phyloP scores from a whole-genome alignment of 2,329 filamentous ascomycete species.

The Ceratocystis huliohia region DNA sequence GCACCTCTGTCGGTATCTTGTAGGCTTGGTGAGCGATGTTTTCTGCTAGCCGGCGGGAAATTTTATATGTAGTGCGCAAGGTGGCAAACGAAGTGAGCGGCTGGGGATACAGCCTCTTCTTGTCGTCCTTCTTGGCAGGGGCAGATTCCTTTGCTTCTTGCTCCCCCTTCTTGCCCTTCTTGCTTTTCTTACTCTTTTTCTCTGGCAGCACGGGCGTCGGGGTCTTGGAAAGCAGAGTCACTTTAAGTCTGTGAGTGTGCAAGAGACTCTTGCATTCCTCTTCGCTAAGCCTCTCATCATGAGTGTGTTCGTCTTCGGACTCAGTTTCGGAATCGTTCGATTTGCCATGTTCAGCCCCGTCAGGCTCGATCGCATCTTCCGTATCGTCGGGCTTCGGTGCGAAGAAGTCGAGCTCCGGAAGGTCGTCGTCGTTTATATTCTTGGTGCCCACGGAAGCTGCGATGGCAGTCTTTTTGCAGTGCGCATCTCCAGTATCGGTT shows the following conservation, averaged over 20 bases:
- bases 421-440: conserved; percentile 24
- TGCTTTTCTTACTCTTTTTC: conserved; percentile 32
- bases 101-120: conserved; percentile 59
- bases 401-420: conserved; percentile 48
- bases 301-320: conserved; percentile 24
- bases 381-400: conserved; percentile 33
- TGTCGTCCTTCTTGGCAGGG: conserved; percentile 37
- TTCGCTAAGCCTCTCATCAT: conserved; percentile 37
- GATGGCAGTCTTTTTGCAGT: conserved; percentile 10
- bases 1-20: conserved; percentile 79
- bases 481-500: conserved; percentile 28
- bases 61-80: conserved; percentile 56
- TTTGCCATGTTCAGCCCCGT: conserved; percentile 23
- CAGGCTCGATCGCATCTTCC: conserved; percentile 6
- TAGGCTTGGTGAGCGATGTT: conserved; percentile 82
- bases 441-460: neutral
- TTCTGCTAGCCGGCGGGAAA: conserved; percentile 58
- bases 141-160: conserved; percentile 23
- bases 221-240: conserved; percentile 53
- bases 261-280: conserved; percentile 63
- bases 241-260: conserved; percentile 70
- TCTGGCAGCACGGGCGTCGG: conserved; percentile 29
- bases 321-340: conserved; percentile 23
- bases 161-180: conserved; percentile 34
- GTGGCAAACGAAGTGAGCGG: conserved; percentile 68